phyloP scores from a whole-genome alignment of 441 rosid genomes.

The Breynia disticha region DNA sequence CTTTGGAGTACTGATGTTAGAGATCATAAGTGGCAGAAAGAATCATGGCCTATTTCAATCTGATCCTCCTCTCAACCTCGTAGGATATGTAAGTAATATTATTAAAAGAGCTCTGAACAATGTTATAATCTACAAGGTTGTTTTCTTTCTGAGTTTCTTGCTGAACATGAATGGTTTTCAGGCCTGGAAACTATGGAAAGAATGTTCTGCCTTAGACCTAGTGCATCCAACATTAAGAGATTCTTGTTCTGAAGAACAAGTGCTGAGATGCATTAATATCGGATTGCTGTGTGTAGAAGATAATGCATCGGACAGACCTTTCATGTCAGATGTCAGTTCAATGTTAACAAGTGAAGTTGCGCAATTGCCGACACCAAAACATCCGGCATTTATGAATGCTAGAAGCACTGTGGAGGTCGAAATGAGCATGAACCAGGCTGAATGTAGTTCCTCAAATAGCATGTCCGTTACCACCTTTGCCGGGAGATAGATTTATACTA shows the following conservation, averaged over 20 bases:
- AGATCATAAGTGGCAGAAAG: slow-evolving; percentile 10
- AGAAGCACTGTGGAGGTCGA: not conserved
- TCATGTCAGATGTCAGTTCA: slow-evolving; percentile 14
- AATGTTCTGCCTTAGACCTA: slow-evolving; percentile 8
- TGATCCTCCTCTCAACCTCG: slow-evolving; percentile 6
- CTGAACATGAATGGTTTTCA: not conserved
- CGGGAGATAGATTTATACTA: not conserved
- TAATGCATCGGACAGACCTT: slow-evolving; percentile 12
- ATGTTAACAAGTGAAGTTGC: slow-evolving; percentile 16
- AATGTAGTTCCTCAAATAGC: not conserved
- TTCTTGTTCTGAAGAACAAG: slow-evolving; percentile 5
- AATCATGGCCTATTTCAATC: not conserved
- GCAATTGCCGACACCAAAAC: slow-evolving; percentile 13
- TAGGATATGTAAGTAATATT: slow-evolving; percentile 10
- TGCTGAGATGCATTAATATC: slow-evolving; percentile 15
- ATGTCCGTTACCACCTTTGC: not conserved
- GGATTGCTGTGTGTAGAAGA: slow-evolving; percentile 17
- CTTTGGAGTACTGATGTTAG: slow-evolving; percentile 10
- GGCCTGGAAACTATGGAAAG: slow-evolving; percentile 20
- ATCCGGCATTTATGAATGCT: slow-evolving; percentile 12
- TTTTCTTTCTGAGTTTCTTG: not conserved
- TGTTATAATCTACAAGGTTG: not conserved
- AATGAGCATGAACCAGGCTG: not conserved
- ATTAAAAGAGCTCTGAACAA: too few species aligned
- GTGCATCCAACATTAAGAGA: slow-evolving; percentile 10